Conservation (phyloP, 2,329 filamentous ascomycete genomes). For the Triangularia verruculosa region DNA sequence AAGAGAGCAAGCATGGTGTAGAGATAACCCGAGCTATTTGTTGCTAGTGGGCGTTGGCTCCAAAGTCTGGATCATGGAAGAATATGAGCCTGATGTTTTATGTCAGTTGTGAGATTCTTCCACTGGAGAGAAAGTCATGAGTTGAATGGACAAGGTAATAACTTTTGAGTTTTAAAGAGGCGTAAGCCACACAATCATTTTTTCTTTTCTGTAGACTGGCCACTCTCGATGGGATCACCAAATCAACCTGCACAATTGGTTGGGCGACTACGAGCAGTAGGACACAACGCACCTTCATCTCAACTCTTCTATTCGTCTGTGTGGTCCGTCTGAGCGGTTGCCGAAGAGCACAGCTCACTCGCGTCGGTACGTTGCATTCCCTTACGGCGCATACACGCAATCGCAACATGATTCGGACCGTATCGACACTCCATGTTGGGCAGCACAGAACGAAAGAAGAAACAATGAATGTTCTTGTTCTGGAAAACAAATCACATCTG, state of each 20-base stretch:
- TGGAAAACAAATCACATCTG: neutral
- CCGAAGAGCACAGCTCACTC: neutral
- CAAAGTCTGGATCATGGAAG: neutral
- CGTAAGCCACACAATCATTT: neutral
- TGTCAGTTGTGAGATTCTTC: neutral
- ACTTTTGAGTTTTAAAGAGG: neutral
- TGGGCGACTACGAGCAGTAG: neutral
- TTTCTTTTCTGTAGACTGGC: neutral
- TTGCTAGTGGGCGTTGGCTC: neutral
- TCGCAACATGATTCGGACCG: neutral
- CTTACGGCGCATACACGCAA: neutral
- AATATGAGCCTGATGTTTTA: neutral
- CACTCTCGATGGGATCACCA: neutral
- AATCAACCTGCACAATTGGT: neutral
- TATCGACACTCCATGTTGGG: neutral
- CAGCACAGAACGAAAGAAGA: neutral
- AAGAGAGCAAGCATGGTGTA: neutral
- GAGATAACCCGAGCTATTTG: slow-evolving; percentile 8
- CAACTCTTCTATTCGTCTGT: neutral
- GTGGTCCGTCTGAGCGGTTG: neutral
- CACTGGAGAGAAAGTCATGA: neutral
- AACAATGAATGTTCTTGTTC: neutral
- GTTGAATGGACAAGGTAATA: neutral
- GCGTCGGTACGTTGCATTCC: neutral
- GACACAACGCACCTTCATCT: neutral